Percentiles rank a stretch among this genome's conserved stretches.
phyloP scores from a whole-genome alignment of 2,329 filamentous ascomycete genomes.

The Lachnellula occidentalis region DNA sequence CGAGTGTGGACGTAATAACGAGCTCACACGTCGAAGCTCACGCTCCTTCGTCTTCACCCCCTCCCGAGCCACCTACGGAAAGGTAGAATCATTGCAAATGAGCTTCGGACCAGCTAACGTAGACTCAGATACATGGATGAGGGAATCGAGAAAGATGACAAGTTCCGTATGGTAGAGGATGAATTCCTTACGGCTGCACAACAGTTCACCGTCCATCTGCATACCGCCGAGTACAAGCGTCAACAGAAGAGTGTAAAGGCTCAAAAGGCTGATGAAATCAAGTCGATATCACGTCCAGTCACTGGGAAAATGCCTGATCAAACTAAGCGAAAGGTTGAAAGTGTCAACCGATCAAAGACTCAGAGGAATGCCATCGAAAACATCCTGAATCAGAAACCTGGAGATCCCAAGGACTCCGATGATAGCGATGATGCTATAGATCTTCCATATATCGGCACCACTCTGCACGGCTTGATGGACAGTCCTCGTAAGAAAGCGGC shows the following conservation, averaged over 20 bases:
- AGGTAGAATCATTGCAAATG: conserved; percentile 32
- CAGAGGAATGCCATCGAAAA: conserved; percentile 32
- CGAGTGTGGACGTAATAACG: not conserved
- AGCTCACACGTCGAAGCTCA: conserved; percentile 16
- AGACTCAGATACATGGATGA: conserved; percentile 48
- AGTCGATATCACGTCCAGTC: conserved; percentile 36
- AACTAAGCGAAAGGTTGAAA: conserved; percentile 29
- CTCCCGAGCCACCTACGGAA: conserved; percentile 43
- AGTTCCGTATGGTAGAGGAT: conserved; percentile 79
- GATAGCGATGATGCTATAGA: conserved; percentile 28
- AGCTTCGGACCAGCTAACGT: conserved; percentile 8
- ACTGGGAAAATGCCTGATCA: conserved; percentile 28
- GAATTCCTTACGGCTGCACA: conserved; percentile 65
- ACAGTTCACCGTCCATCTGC: conserved; percentile 67
- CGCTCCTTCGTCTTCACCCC: conserved; percentile 47
- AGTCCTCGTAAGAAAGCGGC: conserved; percentile 31
- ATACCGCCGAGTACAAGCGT: conserved; percentile 70
- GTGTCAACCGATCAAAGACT: conserved; percentile 31
- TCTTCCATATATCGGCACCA: conserved; percentile 34
- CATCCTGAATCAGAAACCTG: conserved; percentile 17
- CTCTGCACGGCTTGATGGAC: conserved; percentile 40
- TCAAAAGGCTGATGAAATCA: conserved; percentile 45
- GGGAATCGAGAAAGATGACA: conserved; percentile 62
- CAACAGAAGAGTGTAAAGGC: conserved; percentile 53
- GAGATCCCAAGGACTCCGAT: conserved; percentile 19